phyloP scores from a whole-genome alignment of 1,284 basidiomycete genomes.

The Cystobasidium sp. region DNA sequence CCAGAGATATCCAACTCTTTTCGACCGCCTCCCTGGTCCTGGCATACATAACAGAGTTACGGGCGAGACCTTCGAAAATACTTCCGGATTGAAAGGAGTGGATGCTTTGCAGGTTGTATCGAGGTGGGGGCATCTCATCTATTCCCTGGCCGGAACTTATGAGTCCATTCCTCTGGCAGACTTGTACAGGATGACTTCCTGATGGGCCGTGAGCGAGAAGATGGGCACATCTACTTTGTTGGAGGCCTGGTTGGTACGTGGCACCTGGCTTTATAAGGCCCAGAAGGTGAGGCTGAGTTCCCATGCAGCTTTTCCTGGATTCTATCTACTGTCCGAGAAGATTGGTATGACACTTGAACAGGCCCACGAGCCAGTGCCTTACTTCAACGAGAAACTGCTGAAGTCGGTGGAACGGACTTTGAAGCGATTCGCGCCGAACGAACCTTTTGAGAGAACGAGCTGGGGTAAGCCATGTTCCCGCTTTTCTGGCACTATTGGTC shows the following conservation, averaged over 20 bases:
- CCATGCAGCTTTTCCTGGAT: constrained; percentile 51
- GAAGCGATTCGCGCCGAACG: constrained; percentile 57
- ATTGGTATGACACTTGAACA: constrained; percentile 57
- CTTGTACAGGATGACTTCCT: constrained; percentile 60
- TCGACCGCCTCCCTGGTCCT: constrained; percentile 50
- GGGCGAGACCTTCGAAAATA: constrained; percentile 50
- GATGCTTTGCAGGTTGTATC: constrained; percentile 57
- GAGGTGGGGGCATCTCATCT: constrained; percentile 47
- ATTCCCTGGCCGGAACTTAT: neutral
- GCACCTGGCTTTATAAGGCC: too few relatives aligned
- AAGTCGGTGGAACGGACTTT: constrained; percentile 60
- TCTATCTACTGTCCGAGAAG: constrained; percentile 58
- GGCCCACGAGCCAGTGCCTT: constrained; percentile 58
- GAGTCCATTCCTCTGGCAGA: constrained; percentile 45
- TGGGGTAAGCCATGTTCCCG: constrained; percentile 50
- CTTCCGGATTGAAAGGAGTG: constrained; percentile 49
- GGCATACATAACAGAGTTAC: constrained; percentile 59
- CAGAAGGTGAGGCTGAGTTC: too few relatives aligned
- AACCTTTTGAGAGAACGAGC: constrained; percentile 60
- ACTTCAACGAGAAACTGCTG: constrained; percentile 60
- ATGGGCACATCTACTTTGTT: constrained; percentile 59
- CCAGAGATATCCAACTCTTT: constrained; percentile 58
- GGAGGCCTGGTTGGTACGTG: constrained; percentile 57
- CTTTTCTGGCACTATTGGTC: neutral
- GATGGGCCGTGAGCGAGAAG: constrained; percentile 58